phyloP scores from a whole-genome alignment of 73 alveolate genomes.

The Blepharisma stoltei region DNA sequence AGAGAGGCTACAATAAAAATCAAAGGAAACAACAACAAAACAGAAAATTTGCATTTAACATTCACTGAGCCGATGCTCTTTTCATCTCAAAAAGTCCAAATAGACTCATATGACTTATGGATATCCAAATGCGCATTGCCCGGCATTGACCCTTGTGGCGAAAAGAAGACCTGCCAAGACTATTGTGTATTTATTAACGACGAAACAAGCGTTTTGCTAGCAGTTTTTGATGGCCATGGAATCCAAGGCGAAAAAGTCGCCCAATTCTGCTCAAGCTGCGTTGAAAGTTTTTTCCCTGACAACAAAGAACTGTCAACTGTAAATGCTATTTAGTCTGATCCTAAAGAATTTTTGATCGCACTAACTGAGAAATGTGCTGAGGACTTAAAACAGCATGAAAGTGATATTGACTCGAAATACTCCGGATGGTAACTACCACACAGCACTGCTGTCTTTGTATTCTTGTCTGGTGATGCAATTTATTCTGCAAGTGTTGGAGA shows the following conservation, averaged over 20 bases:
- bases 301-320: background rate
- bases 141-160: conserved; percentile 16
- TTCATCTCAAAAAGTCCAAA: background rate
- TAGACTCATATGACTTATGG: background rate
- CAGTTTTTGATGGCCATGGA: conserved; percentile 25
- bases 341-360: background rate
- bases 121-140: conserved; percentile 4
- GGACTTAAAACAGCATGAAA: background rate
- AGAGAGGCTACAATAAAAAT: no score
- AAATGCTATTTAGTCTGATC: background rate
- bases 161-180: conserved; percentile 5
- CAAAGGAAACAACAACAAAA: no score
- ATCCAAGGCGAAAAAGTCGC: background rate
- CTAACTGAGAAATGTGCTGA: background rate
- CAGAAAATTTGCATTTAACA: background rate
- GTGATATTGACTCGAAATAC: background rate
- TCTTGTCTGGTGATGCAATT: background rate
- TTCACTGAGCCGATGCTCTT: conserved; percentile 19
- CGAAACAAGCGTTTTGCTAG: background rate
- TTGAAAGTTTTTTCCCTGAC: background rate
- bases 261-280: background rate
- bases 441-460: conserved; percentile 28
- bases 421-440: conserved; percentile 11
- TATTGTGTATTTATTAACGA: background rate
- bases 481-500: conserved; percentile 28